Evolutionary conservation across 148 eudicot genomes (phyloP).

Genomic region (Mesembryanthemum crystallinum): DNA sequence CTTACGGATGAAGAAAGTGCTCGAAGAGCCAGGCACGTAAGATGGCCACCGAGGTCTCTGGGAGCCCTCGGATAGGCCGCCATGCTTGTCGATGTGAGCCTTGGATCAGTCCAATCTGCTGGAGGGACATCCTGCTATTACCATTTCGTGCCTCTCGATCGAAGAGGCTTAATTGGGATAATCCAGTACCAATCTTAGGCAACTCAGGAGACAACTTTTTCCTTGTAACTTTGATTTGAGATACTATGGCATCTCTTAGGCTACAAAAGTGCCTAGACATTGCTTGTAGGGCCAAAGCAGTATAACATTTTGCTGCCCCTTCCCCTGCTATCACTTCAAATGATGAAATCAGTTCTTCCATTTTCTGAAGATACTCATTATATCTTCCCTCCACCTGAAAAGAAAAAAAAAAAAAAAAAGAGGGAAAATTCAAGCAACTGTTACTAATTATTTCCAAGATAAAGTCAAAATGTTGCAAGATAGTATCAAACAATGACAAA

Average conservation of each 20-base stretch:
- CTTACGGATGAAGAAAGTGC: constrained; percentile 95
- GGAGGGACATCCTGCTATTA: constrained; percentile 45
- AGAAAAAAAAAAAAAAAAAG: background rate
- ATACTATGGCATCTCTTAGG: constrained; percentile 63
- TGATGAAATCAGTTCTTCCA: constrained; percentile 66
- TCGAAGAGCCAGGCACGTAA: constrained; percentile 91
- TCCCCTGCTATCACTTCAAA: constrained; percentile 78
- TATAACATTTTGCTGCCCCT: constrained; percentile 77
- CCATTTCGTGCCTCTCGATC: constrained; percentile 40
- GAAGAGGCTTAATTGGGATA: constrained; percentile 57
- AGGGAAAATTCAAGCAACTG: too few species aligned
- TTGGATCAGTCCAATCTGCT: constrained; percentile 69
- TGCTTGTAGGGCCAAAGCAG: constrained; percentile 89
- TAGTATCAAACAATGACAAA: background rate
- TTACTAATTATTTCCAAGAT: too few species aligned
- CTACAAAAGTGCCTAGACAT: constrained; percentile 88
- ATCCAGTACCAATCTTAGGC: constrained; percentile 50
- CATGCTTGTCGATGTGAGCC: constrained; percentile 57
- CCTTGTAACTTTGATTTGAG: constrained; percentile 52
- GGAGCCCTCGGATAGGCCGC: constrained; percentile 90
- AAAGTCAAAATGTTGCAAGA: background rate
- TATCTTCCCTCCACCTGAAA: constrained; percentile 82
- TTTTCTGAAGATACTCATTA: constrained; percentile 60
- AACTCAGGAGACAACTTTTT: constrained; percentile 44
- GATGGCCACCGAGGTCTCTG: constrained; percentile 80